Percentiles rank a stretch among this genome's conserved stretches.
These are phyloP conservation scores for Dissophora ornata DNA, from an alignment of 192 early-diverging fungal genomes.

Conservation along the genomic window DNA sequence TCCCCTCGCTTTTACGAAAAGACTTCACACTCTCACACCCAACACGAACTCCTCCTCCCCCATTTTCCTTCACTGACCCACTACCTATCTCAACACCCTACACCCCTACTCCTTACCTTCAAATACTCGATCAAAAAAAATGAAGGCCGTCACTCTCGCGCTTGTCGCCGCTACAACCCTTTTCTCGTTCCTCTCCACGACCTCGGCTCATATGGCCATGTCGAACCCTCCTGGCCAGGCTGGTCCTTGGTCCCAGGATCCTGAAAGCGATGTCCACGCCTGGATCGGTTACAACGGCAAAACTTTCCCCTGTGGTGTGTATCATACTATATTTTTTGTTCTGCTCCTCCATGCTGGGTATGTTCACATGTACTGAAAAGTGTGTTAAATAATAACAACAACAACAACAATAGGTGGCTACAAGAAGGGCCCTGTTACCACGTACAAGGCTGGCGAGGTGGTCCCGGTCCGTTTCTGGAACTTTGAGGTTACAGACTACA, in stretches of 20 bases:
- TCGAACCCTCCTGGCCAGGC: slow-evolving; percentile 42
- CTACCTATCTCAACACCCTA: too few species aligned
- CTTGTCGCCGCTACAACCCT: slow-evolving; percentile 10
- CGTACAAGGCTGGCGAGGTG: slow-evolving; percentile 61
- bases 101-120: too few species aligned
- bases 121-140: slow-evolving; percentile 1
- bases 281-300: slow-evolving; percentile 44
- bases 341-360: neutral
- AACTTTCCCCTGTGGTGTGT: slow-evolving; percentile 49
- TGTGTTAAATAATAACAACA: too few species aligned
- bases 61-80: too few species aligned
- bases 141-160: slow-evolving; percentile 2
- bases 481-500: slow-evolving; percentile 33
- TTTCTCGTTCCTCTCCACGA: slow-evolving; percentile 25
- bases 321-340: neutral
- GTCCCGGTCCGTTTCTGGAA: slow-evolving; percentile 61
- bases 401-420: slow-evolving; percentile 30
- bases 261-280: slow-evolving; percentile 20
- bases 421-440: slow-evolving; percentile 41
- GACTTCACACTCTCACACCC: too few species aligned
- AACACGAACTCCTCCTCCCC: too few species aligned
- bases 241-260: slow-evolving; percentile 45
- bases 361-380: too few species aligned
- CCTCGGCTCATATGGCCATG: slow-evolving; percentile 46
- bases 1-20: too few species aligned